phyloP scores from a whole-genome alignment of 2,329 filamentous ascomycete species.

The Aspergillus sp. region DNA sequence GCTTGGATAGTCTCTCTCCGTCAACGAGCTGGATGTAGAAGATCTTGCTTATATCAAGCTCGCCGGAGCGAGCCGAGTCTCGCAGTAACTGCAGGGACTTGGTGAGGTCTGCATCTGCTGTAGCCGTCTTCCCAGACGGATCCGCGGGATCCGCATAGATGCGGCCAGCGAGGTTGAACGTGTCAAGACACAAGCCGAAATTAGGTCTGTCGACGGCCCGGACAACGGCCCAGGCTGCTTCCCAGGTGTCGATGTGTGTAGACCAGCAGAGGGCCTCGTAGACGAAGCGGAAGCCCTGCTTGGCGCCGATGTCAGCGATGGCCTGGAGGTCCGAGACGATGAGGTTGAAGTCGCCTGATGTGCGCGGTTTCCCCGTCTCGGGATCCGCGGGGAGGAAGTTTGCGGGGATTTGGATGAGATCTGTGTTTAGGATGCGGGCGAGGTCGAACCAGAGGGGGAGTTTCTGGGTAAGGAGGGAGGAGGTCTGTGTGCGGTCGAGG shows the following conservation, averaged over 20 bases:
- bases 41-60: constrained; percentile 65
- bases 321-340: constrained; percentile 67
- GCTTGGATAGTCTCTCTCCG: constrained; percentile 64
- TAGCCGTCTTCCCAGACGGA: constrained; percentile 54
- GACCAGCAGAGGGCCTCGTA: constrained; percentile 78
- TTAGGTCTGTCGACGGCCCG: constrained; percentile 68
- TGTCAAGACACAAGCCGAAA: constrained; percentile 78
- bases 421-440: constrained; percentile 66
- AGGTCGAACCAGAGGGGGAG: constrained; percentile 73
- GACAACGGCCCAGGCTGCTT: constrained; percentile 71
- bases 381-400: constrained; percentile 60
- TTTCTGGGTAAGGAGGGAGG: constrained; percentile 60
- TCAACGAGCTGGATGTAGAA: constrained; percentile 81
- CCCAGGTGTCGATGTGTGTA: constrained; percentile 72
- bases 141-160: constrained; percentile 71
- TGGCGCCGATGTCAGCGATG: constrained; percentile 69
- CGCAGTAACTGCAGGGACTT: constrained; percentile 53
- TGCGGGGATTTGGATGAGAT: constrained; percentile 75
- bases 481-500: constrained; percentile 63
- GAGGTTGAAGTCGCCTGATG: constrained; percentile 57
- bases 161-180: constrained; percentile 74
- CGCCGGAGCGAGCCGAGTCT: constrained; percentile 52
- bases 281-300: constrained; percentile 65
- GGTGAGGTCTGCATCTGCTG: constrained; percentile 61
- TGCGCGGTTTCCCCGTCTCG: constrained; percentile 42